A percentile compares a stretch with the other conserved stretches of the same genome.
phyloP scores from a whole-genome alignment of 805 yeast species.

The Candida ficus region DNA sequence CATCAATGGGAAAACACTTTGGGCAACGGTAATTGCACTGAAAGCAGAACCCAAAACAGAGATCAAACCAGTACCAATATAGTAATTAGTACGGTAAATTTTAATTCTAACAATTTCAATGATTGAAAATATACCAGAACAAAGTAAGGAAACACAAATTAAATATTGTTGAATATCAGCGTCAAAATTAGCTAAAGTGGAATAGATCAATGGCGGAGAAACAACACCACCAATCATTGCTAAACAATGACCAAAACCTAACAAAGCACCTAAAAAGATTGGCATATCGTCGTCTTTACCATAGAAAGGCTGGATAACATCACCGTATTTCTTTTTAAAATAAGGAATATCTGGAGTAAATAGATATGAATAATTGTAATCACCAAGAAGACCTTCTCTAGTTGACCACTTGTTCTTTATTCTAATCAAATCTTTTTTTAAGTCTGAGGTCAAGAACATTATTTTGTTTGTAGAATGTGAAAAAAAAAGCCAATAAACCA shows the following conservation, averaged over 20 bases:
- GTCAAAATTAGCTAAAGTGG: constrained; percentile 55
- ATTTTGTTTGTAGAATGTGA: no score
- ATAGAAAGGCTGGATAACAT: constrained; percentile 73
- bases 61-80: constrained; percentile 80
- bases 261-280: constrained; percentile 61
- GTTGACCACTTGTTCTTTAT: constrained; percentile 51
- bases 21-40: constrained; percentile 78
- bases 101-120: constrained; percentile 80
- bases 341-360: constrained; percentile 82
- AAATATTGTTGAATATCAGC: constrained; percentile 49
- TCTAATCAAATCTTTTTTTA: no score
- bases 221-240: constrained; percentile 94
- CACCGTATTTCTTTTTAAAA: constrained; percentile 31
- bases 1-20: constrained; percentile 76
- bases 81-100: constrained; percentile 66
- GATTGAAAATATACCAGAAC: constrained; percentile 62
- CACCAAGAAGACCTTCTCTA: constrained; percentile 78
- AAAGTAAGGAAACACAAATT: constrained; percentile 68
- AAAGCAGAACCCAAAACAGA: constrained; percentile 91
- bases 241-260: constrained; percentile 83
- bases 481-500: no score
- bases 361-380: constrained; percentile 73
- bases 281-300: constrained; percentile 81
- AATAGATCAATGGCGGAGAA: constrained; percentile 74
- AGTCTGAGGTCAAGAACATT: no score